Base-by-base conservation (phyloP, 805 yeast genomes). In the Metschnikowia borealis region DNA sequence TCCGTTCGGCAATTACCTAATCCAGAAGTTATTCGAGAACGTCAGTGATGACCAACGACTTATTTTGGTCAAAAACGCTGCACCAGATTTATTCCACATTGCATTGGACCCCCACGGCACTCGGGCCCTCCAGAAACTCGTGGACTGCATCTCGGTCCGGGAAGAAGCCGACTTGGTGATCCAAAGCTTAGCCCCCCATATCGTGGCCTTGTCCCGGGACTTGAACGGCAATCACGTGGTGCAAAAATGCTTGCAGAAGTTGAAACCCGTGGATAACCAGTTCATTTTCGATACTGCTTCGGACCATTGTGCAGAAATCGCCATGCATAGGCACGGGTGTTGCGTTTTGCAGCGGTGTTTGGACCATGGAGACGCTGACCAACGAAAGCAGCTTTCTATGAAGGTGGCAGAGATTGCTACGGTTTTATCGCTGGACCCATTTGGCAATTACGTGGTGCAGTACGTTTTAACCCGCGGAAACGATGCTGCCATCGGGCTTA, bases 1-100 rank as follows among this genome's bases (percentile, higher is more conserved):
- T n/a, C 96, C 98, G 5, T 94, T 94, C 72, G 99, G 99, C n/a
- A 94, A 94, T 66, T 94, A 94, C 62, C 74, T 94, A 62, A 82
- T 95, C 57, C 99, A 94, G 69, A 94, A 92, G 67, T 70, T 94
- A 49, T 75, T 94, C 56, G 97, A 91, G 64, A 80, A 83, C 56
- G 85, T 90, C 23, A 72, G 78, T 35, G 75, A 77, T 36, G 84
- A 78, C 53, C 95, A 92, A 68, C 75, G 96, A 52, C 73, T 87
- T 13, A 67, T 75, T 14, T 67, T 94, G 43, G 85, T 92, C 31
- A 73, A 79, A 54, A 83, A 83, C 55, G 89, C 95, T 5, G 77
- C 90, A 2, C 81, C 87, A 2, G 83, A 83, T 38, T 79, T 91
- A 61, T 84, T 87, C 38, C 74, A 85, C 38, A 86, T 94, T 55